phyloP scores from a whole-genome alignment of 176 grass and related monocot species.

The Rhynchospora tenuis region DNA sequence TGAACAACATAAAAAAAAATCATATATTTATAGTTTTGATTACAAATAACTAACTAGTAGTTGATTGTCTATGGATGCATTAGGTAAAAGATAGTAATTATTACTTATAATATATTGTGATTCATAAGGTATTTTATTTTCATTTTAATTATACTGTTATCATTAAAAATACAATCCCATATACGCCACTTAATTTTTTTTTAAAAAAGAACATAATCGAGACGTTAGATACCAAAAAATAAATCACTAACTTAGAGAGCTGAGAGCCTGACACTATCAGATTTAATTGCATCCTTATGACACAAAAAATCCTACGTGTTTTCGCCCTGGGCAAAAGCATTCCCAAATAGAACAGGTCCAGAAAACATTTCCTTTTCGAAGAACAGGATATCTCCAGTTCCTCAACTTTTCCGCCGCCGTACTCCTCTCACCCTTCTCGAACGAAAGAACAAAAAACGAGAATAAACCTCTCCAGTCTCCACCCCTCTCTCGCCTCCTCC shows the following conservation, averaged over 20 bases:
- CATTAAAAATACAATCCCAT: background rate
- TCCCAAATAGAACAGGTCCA: background rate
- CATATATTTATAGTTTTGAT: background rate
- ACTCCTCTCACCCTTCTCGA: background rate
- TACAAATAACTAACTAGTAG: background rate
- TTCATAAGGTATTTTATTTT: background rate
- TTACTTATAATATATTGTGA: background rate
- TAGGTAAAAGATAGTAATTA: background rate
- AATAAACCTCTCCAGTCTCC: background rate
- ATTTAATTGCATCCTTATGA: background rate
- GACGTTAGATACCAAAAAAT: background rate
- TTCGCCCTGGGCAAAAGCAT: background rate
- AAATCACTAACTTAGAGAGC: too few species aligned
- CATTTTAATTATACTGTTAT: background rate
- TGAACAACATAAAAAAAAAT: background rate
- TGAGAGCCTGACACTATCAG: background rate
- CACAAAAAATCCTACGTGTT: background rate
- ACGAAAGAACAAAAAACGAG: background rate
- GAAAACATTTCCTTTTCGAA: background rate
- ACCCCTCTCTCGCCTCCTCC: background rate
- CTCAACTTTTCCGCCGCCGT: conserved; percentile 8
- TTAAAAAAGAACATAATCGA: too few species aligned
- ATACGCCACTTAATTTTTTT: background rate
- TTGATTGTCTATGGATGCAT: background rate
- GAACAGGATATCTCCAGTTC: conserved; percentile 21